Conservation (phyloP, 2,329 filamentous ascomycete species). For the Bisporella sp. region DNA sequence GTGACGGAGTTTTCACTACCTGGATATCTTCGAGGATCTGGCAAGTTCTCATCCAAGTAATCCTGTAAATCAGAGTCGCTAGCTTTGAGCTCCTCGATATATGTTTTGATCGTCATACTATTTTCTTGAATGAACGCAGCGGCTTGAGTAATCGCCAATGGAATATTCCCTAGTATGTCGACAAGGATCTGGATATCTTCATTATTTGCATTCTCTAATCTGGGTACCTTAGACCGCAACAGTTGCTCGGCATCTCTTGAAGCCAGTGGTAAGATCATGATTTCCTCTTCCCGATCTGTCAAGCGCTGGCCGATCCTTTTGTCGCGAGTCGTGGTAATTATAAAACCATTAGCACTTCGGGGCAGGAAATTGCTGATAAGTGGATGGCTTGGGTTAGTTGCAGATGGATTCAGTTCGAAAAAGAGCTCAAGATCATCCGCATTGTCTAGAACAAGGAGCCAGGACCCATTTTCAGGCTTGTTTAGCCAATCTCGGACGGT, state of each 20-base stretch:
- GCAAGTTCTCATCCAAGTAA: conserved; percentile 4
- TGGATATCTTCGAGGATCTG: conserved; percentile 26
- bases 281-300: conserved; percentile 2
- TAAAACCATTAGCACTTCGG: conserved; percentile 1
- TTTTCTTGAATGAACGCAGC: conserved; percentile 12
- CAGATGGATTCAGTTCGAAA: background rate
- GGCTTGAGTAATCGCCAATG: conserved; percentile 19
- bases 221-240: conserved; percentile 11
- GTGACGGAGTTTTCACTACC: conserved; percentile 29
- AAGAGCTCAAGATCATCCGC: conserved; percentile 12
- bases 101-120: background rate
- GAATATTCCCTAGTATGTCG: conserved; percentile 16
- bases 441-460: conserved; percentile 20
- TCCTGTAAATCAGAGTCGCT: conserved; percentile 4
- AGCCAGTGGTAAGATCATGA: conserved; percentile 4
- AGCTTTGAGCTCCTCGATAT: background rate
- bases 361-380: conserved; percentile 1
- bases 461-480: conserved; percentile 9
- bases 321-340: conserved; percentile 14
- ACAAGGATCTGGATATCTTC: background rate
- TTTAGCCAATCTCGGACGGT: conserved; percentile 13
- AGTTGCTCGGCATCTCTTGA: conserved; percentile 5
- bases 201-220: background rate
- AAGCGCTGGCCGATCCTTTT: conserved; percentile 1
- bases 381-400: background rate